These are phyloP conservation scores for Podospora pseudopauciseta DNA, from an alignment of 495 filamentous ascomycete genomes.

Conservation along the genomic window DNA sequence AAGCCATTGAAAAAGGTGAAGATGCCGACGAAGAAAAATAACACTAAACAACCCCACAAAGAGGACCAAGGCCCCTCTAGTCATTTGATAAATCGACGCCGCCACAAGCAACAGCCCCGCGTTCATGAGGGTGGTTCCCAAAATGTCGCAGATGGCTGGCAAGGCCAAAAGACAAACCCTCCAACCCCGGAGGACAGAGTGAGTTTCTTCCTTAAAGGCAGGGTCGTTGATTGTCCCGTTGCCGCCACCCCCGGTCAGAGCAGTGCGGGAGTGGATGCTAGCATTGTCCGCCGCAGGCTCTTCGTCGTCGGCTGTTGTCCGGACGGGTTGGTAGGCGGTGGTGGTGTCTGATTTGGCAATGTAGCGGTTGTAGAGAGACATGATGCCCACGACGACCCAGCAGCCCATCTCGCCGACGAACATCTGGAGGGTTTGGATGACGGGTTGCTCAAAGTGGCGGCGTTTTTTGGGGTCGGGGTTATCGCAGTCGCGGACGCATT, in stretches of 20 bases:
- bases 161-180: slow-evolving; percentile 74
- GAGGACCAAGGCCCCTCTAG: slow-evolving; percentile 84
- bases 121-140: slow-evolving; percentile 95
- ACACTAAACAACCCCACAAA: slow-evolving; percentile 97
- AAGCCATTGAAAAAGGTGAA: slow-evolving; percentile 84
- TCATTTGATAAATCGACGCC: slow-evolving; percentile 98
- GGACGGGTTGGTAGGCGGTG: slow-evolving; percentile 58
- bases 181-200: slow-evolving; percentile 63
- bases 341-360: slow-evolving; percentile 36
- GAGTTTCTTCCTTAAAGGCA: neutral
- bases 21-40: slow-evolving; percentile 72
- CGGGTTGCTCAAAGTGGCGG: slow-evolving; percentile 82
- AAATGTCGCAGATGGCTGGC: slow-evolving; percentile 89
- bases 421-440: slow-evolving; percentile 94
- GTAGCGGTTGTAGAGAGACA: slow-evolving; percentile 60
- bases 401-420: slow-evolving; percentile 90
- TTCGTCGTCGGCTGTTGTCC: slow-evolving; percentile 34
- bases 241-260: slow-evolving; percentile 42
- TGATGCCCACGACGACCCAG: slow-evolving; percentile 76
- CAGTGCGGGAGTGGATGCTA: slow-evolving; percentile 45
- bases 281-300: slow-evolving; percentile 40
- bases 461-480: slow-evolving; percentile 64
- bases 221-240: neutral
- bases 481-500: slow-evolving; percentile 90
- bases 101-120: slow-evolving; percentile 89